These are phyloP conservation scores for Penicillium salamii DNA, from an alignment of 495 filamentous ascomycete species.

Conservation along the genomic window DNA sequence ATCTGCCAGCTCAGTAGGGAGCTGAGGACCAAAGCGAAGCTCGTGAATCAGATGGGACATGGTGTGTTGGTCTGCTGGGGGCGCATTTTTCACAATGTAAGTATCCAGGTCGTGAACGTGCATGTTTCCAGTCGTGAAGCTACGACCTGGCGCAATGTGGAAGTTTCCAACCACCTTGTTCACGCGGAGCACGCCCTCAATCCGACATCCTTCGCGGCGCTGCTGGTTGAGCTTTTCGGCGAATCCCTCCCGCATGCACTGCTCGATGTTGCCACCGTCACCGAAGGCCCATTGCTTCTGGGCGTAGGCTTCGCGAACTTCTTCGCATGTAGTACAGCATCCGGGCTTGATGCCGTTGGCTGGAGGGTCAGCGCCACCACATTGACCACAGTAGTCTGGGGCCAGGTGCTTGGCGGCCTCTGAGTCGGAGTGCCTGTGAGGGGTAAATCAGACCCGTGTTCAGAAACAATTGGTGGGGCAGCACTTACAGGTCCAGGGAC, in stretches of 20 bases:
- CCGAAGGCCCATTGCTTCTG: constrained; percentile 88
- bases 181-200: constrained; percentile 88
- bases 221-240: constrained; percentile 80
- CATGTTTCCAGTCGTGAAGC: constrained; percentile 90
- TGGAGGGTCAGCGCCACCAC: constrained; percentile 80
- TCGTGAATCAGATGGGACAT: constrained; percentile 90
- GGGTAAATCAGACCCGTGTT: neutral
- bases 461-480: neutral
- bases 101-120: constrained; percentile 96
- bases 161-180: constrained; percentile 99
- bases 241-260: constrained; percentile 94
- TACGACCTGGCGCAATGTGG: constrained; percentile 93
- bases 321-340: constrained; percentile 96
- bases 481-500: constrained; percentile 67
- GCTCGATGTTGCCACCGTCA: constrained; percentile 85
- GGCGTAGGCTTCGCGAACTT: constrained; percentile 93
- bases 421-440: constrained; percentile 57
- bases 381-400: constrained; percentile 89
- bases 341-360: constrained; percentile 65
- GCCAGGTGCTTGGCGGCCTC: constrained; percentile 78
- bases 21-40: constrained; percentile 88
- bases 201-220: constrained; percentile 87
- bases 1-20: constrained; percentile 67
- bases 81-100: constrained; percentile 63
- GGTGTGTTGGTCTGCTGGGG: constrained; percentile 64